A percentile compares a stretch with the other conserved stretches of the same genome.
These are phyloP conservation scores for Magnolia kwangsiensis DNA, from an alignment of 164 flowering plant genomes.

Conservation along the genomic window DNA sequence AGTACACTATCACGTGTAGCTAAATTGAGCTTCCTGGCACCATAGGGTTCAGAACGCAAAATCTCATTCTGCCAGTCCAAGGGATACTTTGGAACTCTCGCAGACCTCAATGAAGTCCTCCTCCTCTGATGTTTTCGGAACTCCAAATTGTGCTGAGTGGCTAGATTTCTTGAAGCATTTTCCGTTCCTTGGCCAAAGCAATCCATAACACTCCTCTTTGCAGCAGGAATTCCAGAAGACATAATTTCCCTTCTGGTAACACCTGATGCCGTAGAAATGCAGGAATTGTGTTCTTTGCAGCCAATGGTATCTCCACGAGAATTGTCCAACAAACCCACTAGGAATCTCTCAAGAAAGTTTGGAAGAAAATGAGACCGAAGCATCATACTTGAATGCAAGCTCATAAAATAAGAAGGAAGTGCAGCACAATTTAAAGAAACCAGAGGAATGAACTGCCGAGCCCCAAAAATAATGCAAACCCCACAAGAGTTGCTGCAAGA, in stretches of 20 bases:
- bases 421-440: constrained; percentile 59
- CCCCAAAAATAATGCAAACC: constrained; percentile 53
- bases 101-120: constrained; percentile 46
- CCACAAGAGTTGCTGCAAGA: constrained; percentile 5
- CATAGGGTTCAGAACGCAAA: not conserved
- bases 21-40: not conserved
- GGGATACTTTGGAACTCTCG: constrained; percentile 29
- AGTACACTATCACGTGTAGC: not conserved
- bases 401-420: constrained; percentile 53
- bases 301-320: constrained; percentile 10
- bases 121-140: constrained; percentile 40
- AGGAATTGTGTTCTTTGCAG: constrained; percentile 4
- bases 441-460: constrained; percentile 36
- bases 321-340: not conserved
- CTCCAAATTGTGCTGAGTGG: constrained; percentile 20
- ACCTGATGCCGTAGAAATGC: constrained; percentile 12
- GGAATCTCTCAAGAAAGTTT: constrained; percentile 13
- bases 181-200: constrained; percentile 21
- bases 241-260: not conserved
- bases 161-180: constrained; percentile 20
- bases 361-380: constrained; percentile 24
- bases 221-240: constrained; percentile 12
- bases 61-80: constrained; percentile 1
- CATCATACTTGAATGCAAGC: constrained; percentile 37
- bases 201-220: constrained; percentile 11